Conservation (phyloP, 805 yeast species). For the Candida odintsovae region DNA sequence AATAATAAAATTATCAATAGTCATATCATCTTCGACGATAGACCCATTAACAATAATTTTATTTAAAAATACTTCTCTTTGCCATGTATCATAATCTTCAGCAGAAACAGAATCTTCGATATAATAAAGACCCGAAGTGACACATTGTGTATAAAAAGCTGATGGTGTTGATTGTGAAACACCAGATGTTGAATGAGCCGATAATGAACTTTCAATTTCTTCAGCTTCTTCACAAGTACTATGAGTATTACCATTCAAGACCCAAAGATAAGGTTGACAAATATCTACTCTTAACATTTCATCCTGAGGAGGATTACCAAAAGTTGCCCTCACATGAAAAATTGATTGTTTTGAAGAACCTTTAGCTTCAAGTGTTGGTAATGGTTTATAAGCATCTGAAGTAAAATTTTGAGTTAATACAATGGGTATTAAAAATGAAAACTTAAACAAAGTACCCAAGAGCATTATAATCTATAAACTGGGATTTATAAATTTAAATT, state of each 20-base stretch:
- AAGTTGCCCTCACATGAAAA: slow-evolving; percentile 27
- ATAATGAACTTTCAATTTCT: slow-evolving; percentile 5
- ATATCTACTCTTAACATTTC: slow-evolving; percentile 30
- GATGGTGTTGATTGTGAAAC: neutral
- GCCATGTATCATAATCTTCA: neutral
- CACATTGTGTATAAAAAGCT: slow-evolving; percentile 7
- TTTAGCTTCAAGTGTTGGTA: neutral
- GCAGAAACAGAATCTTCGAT: slow-evolving; percentile 4
- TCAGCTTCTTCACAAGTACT: slow-evolving; percentile 6
- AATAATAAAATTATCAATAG: neutral
- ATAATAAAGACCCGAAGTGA: slow-evolving; percentile 12
- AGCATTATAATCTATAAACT: too few relatives aligned
- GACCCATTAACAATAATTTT: slow-evolving; percentile 16
- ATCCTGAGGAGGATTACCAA: slow-evolving; percentile 28
- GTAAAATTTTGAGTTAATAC: neutral
- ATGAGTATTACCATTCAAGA: slow-evolving; percentile 16
- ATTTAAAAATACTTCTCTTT: slow-evolving; percentile 8
- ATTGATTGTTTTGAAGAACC: neutral
- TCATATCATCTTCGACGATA: slow-evolving; percentile 9
- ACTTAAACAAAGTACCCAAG: neutral
- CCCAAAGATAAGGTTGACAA: slow-evolving; percentile 34
- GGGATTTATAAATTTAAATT: too few relatives aligned
- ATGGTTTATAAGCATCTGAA: neutral
- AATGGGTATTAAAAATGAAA: too few relatives aligned
- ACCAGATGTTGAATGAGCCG: neutral